phyloP scores from a whole-genome alignment of 2,329 filamentous ascomycete genomes.

The Penicillium sp. region DNA sequence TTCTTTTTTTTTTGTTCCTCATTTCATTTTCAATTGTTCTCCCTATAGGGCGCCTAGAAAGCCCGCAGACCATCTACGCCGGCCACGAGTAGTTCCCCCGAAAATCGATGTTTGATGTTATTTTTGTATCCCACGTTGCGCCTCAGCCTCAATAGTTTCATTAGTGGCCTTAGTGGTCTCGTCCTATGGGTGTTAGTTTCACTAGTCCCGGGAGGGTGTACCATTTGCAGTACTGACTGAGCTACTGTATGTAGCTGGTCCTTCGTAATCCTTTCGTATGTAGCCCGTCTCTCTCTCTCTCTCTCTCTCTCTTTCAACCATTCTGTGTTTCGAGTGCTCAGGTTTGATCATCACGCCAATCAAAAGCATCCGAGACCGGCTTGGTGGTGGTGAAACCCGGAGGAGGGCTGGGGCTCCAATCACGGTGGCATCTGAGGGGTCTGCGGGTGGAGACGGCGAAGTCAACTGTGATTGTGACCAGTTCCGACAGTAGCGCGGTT shows the following conservation, averaged over 20 bases:
- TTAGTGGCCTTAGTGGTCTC: background rate
- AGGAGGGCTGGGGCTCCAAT: conserved; percentile 21
- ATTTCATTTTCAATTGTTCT: background rate
- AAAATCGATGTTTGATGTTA: conserved; percentile 13
- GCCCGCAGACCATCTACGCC: conserved; percentile 13
- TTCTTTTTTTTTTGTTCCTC: background rate
- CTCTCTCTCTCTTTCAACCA: background rate
- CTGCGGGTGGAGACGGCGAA: conserved; percentile 16
- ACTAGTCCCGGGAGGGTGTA: conserved; percentile 1
- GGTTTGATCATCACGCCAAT: conserved; percentile 8
- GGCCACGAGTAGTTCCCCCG: conserved; percentile 6
- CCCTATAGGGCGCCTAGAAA: conserved; percentile 8
- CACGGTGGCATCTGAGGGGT: conserved; percentile 1
- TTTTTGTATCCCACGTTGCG: conserved; percentile 10
- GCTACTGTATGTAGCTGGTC: background rate
- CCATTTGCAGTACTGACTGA: background rate
- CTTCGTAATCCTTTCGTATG: background rate
- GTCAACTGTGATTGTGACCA: conserved; percentile 34
- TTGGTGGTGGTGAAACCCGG: conserved; percentile 23
- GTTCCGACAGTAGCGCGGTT: conserved; percentile 32
- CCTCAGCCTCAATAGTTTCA: conserved; percentile 8
- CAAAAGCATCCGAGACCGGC: conserved; percentile 6
- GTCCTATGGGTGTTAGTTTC: background rate
- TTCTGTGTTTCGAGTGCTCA: background rate
- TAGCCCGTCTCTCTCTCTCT: background rate